A percentile compares a stretch with the other conserved stretches of the same genome.
These are phyloP conservation scores for Paspalum vaginatum DNA, from an alignment of 176 grass and related monocot species.

Conservation along the genomic window DNA sequence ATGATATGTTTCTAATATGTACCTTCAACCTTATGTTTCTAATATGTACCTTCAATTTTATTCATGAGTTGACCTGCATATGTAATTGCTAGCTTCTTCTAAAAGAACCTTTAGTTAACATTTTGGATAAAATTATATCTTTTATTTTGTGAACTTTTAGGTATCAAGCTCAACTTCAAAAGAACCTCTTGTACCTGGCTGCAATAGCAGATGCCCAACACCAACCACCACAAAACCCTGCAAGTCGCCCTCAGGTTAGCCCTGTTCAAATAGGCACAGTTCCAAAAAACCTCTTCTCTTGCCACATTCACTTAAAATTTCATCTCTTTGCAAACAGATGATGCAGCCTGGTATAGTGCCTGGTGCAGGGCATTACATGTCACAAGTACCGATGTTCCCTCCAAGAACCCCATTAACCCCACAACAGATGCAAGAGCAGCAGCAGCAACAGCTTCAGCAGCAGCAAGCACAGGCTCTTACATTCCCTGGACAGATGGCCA, in stretches of 20 bases:
- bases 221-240: conserved; percentile 72
- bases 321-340: conserved; percentile 51
- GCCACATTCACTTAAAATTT: conserved; percentile 8
- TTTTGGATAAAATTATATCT: conserved; percentile 31
- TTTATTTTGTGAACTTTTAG: conserved; percentile 50
- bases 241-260: conserved; percentile 79
- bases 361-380: conserved; percentile 71
- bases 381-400: conserved; percentile 72
- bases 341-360: conserved; percentile 58
- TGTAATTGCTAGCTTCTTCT: conserved; percentile 11
- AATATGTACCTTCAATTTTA: neutral
- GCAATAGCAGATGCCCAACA: conserved; percentile 93
- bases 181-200: conserved; percentile 93
- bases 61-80: neutral
- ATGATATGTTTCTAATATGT: neutral
- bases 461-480: conserved; percentile 67
- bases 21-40: conserved; percentile 3
- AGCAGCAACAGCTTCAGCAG: conserved; percentile 68
- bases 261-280: neutral
- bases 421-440: conserved; percentile 81
- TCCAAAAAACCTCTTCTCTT: neutral
- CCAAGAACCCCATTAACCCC: conserved; percentile 78
- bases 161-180: conserved; percentile 98
- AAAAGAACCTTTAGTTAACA: neutral
- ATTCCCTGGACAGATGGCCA: conserved; percentile 70